These are phyloP conservation scores for Jackrogersella multiformis DNA, from an alignment of 495 filamentous ascomycete species.

Conservation along the genomic window DNA sequence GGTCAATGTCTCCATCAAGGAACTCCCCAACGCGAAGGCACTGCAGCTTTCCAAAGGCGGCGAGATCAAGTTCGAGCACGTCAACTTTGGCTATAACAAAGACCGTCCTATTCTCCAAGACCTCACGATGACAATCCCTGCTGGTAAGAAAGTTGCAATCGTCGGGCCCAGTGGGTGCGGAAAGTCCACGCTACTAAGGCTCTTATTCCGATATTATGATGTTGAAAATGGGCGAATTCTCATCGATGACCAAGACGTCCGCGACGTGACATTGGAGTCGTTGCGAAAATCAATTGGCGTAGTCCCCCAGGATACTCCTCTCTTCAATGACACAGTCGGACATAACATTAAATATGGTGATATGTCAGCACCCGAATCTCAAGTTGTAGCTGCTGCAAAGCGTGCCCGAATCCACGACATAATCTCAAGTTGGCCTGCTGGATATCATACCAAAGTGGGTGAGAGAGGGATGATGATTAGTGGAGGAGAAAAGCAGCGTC, in stretches of 20 bases:
- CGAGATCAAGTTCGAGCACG: conserved; percentile 92
- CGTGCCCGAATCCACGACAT: conserved; percentile 86
- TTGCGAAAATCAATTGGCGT: conserved; percentile 89
- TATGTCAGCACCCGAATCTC: conserved; percentile 76
- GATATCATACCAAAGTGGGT: conserved; percentile 91
- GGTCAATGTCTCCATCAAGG: conserved; percentile 88
- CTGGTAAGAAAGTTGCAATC: conserved; percentile 93
- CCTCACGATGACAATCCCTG: conserved; percentile 87
- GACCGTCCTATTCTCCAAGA: conserved; percentile 89
- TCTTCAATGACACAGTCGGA: conserved; percentile 95
- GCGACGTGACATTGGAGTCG: conserved; percentile 81
- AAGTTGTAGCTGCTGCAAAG: conserved; percentile 78
- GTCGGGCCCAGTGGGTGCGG: conserved; percentile 96
- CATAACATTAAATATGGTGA: conserved; percentile 97
- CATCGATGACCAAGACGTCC: conserved; percentile 92
- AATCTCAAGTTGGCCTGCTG: conserved; percentile 78
- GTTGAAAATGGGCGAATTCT: conserved; percentile 86
- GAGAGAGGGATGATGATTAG: conserved; percentile 99
- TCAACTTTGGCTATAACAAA: conserved; percentile 89
- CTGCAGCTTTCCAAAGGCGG: conserved; percentile 78
- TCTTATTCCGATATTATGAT: conserved; percentile 96
- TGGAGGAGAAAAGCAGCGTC: conserved; percentile 93
- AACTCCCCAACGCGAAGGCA: conserved; percentile 74
- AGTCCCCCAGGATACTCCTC: conserved; percentile 94
- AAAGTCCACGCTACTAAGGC: conserved; percentile 89